Evolutionary conservation across 1,284 basidiomycete genomes (phyloP).

Genomic region (Chiua sp.): DNA sequence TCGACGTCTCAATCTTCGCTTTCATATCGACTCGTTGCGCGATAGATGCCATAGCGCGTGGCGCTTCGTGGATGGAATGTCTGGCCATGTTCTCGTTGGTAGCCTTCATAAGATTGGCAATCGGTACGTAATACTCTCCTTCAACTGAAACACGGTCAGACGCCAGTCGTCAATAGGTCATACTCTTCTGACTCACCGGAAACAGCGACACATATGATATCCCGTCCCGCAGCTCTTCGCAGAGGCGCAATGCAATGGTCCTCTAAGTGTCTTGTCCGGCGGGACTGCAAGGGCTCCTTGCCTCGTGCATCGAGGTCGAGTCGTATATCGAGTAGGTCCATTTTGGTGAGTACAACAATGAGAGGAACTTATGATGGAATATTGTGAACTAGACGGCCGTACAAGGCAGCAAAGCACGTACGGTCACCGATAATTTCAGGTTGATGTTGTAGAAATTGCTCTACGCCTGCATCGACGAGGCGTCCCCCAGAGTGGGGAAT

Average conservation of each 20-base stretch:
- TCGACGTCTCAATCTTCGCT: not conserved
- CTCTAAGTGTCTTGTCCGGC: not conserved
- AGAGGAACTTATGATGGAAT: slow-evolving; percentile 5
- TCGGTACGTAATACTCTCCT: not conserved
- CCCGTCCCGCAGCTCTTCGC: not conserved
- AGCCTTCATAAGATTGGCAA: not conserved
- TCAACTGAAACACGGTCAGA: not conserved
- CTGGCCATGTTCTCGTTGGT: slow-evolving; percentile 11
- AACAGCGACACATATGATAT: not conserved
- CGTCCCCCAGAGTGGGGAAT: slow-evolving; percentile 1
- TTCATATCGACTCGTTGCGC: slow-evolving; percentile 1
- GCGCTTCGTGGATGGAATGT: slow-evolving; percentile 5
- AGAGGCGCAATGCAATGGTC: not conserved
- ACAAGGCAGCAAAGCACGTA: not conserved
- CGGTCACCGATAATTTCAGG: not conserved
- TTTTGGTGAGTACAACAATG: slow-evolving; percentile 9
- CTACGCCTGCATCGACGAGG: slow-evolving; percentile 1
- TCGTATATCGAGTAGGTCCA: not conserved
- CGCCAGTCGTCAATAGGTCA: not conserved
- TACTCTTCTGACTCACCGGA: not conserved
- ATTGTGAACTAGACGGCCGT: too few species aligned
- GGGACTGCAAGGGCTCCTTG: not conserved
- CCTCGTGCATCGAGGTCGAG: not conserved
- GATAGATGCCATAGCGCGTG: not conserved
- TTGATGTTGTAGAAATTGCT: not conserved